These are phyloP conservation scores for Malus hybrid DNA, from an alignment of 331 rosid genomes.

Conservation along the genomic window DNA sequence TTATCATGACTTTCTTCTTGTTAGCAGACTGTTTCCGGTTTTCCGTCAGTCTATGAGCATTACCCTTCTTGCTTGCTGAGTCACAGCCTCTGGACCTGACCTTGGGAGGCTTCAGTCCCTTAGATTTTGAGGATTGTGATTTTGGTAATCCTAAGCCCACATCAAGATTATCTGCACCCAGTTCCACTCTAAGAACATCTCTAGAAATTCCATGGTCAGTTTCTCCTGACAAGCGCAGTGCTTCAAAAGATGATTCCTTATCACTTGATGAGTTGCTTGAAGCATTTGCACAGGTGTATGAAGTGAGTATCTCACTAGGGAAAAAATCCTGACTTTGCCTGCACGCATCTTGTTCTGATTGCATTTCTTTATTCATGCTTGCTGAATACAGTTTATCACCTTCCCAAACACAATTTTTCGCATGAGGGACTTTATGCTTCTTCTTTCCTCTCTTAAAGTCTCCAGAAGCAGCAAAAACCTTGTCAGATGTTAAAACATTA, in stretches of 20 bases:
- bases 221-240: slow-evolving; percentile 33
- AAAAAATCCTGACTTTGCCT: slow-evolving; percentile 27
- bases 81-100: slow-evolving; percentile 47
- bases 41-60: slow-evolving; percentile 38
- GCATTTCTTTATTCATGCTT: slow-evolving; percentile 34
- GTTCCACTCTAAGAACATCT: slow-evolving; percentile 28
- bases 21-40: slow-evolving; percentile 31
- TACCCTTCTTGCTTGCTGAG: slow-evolving; percentile 35
- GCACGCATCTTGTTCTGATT: slow-evolving; percentile 41
- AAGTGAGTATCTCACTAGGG: slow-evolving; percentile 31
- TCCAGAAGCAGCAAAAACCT: slow-evolving; percentile 38
- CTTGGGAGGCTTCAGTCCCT: slow-evolving; percentile 50
- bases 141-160: slow-evolving; percentile 25
- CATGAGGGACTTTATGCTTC: slow-evolving; percentile 35
- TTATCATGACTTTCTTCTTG: slow-evolving; percentile 43
- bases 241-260: slow-evolving; percentile 31
- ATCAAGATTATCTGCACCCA: slow-evolving; percentile 25
- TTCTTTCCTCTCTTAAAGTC: slow-evolving; percentile 45
- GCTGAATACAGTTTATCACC: slow-evolving; percentile 28
- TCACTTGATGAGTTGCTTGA: slow-evolving; percentile 32
- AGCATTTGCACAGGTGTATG: slow-evolving; percentile 31
- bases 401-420: slow-evolving; percentile 22
- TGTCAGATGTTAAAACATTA: slow-evolving; percentile 36
- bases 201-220: slow-evolving; percentile 26
- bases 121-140: slow-evolving; percentile 38